Conservation (phyloP, 768 basidiomycete genomes). For the Nevesoporus exiguus region DNA sequence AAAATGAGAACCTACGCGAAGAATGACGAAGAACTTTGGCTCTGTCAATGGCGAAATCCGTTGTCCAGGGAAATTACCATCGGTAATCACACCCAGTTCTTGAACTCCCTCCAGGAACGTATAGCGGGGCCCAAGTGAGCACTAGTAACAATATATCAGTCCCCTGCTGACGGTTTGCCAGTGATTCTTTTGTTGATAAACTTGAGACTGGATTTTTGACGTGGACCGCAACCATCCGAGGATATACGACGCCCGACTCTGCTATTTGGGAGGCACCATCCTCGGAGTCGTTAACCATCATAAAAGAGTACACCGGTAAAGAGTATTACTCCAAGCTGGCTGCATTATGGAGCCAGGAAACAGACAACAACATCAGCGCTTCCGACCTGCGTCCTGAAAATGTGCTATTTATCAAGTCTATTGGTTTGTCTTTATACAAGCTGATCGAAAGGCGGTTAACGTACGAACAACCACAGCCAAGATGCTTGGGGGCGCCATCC, state of each 20-base stretch:
- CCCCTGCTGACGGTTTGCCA: slow-evolving; percentile 17
- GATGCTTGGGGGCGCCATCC: slow-evolving; percentile 50
- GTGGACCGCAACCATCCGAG: slow-evolving; percentile 65
- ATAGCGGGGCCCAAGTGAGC: slow-evolving; percentile 37
- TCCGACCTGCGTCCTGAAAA: slow-evolving; percentile 59
- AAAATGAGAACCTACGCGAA: slow-evolving; percentile 74
- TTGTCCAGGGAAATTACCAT: slow-evolving; percentile 46
- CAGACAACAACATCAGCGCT: slow-evolving; percentile 47
- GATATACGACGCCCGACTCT: slow-evolving; percentile 42
- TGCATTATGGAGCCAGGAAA: slow-evolving; percentile 78
- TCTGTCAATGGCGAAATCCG: slow-evolving; percentile 68
- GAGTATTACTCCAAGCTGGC: slow-evolving; percentile 62
- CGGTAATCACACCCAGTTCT: slow-evolving; percentile 46
- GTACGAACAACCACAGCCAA: slow-evolving; percentile 48
- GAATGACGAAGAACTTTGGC: slow-evolving; percentile 65
- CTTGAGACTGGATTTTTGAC: slow-evolving; percentile 73
- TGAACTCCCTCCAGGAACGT: slow-evolving; percentile 44
- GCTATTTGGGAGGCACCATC: slow-evolving; percentile 56
- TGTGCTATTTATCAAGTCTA: slow-evolving; percentile 44
- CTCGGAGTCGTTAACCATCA: slow-evolving; percentile 45
- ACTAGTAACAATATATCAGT: neutral
- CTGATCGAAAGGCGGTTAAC: slow-evolving; percentile 39
- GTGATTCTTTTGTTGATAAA: slow-evolving; percentile 65
- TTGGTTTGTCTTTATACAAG: slow-evolving; percentile 39
- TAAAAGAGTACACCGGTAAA: slow-evolving; percentile 44